Conservation (phyloP, 2,329 filamentous ascomycete species). For the Cordyceps tenuipes region DNA sequence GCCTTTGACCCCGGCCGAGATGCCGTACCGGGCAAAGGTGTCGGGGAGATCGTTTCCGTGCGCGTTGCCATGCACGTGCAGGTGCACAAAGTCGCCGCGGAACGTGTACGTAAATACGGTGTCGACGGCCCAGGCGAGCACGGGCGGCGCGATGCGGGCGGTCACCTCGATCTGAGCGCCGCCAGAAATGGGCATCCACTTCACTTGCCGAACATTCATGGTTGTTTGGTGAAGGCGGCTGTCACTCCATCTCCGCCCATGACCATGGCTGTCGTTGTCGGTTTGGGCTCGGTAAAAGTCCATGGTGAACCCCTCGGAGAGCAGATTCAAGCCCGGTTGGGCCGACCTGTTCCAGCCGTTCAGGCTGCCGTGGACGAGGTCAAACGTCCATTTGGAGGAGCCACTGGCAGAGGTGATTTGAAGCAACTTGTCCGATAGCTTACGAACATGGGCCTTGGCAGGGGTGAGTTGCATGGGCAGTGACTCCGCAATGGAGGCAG, state of each 20-base stretch:
- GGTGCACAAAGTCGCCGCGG: conserved; percentile 35
- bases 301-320: conserved; percentile 37
- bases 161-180: conserved; percentile 35
- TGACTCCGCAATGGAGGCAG: conserved; percentile 21
- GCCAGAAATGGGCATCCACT: conserved; percentile 24
- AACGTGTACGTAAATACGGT: conserved; percentile 48
- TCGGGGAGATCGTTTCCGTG: conserved; percentile 41
- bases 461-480: conserved; percentile 14
- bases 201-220: conserved; percentile 30
- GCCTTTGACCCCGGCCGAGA: conserved; percentile 38
- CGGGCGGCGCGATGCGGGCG: conserved; percentile 52
- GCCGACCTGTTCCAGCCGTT: conserved; percentile 31
- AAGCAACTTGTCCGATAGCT: conserved; percentile 17
- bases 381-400: conserved; percentile 34
- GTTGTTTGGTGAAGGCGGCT: conserved; percentile 38
- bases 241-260: conserved; percentile 50
- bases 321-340: conserved; percentile 27
- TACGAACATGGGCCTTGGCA: conserved; percentile 18
- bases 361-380: conserved; percentile 34
- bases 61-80: conserved; percentile 41
- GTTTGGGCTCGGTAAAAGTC: conserved; percentile 58
- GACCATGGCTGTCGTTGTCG: conserved; percentile 53
- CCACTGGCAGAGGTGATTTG: conserved; percentile 28
- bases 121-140: conserved; percentile 52
- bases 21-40: conserved; percentile 55